These are phyloP conservation scores for Plenodomus biglobosus DNA, from an alignment of 2,329 filamentous ascomycete genomes.

Conservation along the genomic window DNA sequence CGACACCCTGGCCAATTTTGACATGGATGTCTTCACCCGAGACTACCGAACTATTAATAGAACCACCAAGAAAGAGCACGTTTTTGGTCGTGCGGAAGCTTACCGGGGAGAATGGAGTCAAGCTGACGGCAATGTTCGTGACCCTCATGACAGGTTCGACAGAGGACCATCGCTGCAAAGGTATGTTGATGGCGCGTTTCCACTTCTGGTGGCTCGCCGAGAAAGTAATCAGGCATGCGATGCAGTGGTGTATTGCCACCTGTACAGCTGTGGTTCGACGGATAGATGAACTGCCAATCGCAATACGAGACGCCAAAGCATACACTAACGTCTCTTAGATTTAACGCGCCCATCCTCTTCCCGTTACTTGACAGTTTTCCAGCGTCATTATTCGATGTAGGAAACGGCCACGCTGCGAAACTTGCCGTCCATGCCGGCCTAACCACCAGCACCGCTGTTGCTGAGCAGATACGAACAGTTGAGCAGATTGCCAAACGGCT, in stretches of 20 bases:
- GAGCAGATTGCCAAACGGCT: constrained; percentile 64
- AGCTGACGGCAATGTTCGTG: constrained; percentile 27
- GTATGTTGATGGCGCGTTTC: constrained; percentile 26
- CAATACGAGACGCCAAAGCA: constrained; percentile 7
- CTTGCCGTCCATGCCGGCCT: constrained; percentile 58
- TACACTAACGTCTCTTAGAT: constrained; percentile 44
- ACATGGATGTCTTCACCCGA: constrained; percentile 38
- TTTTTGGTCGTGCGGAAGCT: constrained; percentile 46
- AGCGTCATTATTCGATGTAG: constrained; percentile 61
- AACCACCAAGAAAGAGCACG: constrained; percentile 34
- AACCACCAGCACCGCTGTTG: constrained; percentile 74
- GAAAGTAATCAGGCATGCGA: constrained; percentile 3
- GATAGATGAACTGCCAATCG: constrained; percentile 6
- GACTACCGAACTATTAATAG: constrained; percentile 27
- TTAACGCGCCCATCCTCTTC: constrained; percentile 61
- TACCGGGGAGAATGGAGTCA: constrained; percentile 46
- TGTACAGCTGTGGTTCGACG: constrained; percentile 4
- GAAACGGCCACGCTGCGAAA: constrained; percentile 39
- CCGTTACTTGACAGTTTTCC: constrained; percentile 86
- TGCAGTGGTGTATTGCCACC: background rate
- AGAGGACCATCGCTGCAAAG: constrained; percentile 41
- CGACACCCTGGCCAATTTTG: constrained; percentile 29
- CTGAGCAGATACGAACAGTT: constrained; percentile 65
- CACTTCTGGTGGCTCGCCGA: constrained; percentile 1
- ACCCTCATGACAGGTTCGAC: constrained; percentile 41